Percentiles rank a stretch among this genome's conserved stretches.
Evolutionary conservation across 2,329 filamentous ascomycete genomes (phyloP).

Genomic region (Trichophyton rubrum): DNA sequence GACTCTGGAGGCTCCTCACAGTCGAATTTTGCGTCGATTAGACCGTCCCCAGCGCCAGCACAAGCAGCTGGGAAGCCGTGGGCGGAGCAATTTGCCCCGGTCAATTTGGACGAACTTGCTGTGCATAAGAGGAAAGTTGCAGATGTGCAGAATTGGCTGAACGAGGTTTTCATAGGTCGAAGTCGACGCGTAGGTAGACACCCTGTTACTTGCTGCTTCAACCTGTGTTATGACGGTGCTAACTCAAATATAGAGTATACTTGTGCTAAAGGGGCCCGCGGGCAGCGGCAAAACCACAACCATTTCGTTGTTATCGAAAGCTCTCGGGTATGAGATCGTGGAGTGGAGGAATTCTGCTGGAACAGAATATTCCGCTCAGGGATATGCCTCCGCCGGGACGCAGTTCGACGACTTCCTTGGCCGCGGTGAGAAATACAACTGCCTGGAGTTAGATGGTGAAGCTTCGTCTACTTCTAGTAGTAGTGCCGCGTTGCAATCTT

Average conservation of each 20-base stretch:
- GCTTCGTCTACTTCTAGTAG: neutral
- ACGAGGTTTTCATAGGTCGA: slow-evolving; percentile 54
- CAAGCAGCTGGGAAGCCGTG: slow-evolving; percentile 48
- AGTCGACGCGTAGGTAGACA: slow-evolving; percentile 26
- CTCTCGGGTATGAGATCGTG: slow-evolving; percentile 63
- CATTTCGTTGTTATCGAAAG: slow-evolving; percentile 60
- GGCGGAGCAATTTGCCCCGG: slow-evolving; percentile 72
- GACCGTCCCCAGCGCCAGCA: neutral
- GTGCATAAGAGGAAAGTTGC: slow-evolving; percentile 90
- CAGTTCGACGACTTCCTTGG: slow-evolving; percentile 90
- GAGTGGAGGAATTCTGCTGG: slow-evolving; percentile 82
- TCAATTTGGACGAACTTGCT: slow-evolving; percentile 66
- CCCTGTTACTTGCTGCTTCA: neutral
- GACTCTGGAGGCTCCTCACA: neutral
- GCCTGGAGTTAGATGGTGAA: slow-evolving; percentile 42
- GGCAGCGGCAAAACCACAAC: slow-evolving; percentile 91
- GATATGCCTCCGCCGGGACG: slow-evolving; percentile 56
- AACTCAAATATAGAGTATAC: slow-evolving; percentile 47
- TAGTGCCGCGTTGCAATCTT: slow-evolving; percentile 3
- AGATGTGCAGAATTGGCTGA: slow-evolving; percentile 74
- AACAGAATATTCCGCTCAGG: slow-evolving; percentile 46
- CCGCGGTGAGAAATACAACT: slow-evolving; percentile 66
- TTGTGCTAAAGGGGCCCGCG: slow-evolving; percentile 80
- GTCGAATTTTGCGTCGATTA: neutral
- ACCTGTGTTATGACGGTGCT: slow-evolving; percentile 12